Percentiles rank a stretch among this genome's conserved stretches.
These are phyloP conservation scores for Coemansia sp. DNA, from an alignment of 192 early-diverging fungal genomes.

Conservation along the genomic window DNA sequence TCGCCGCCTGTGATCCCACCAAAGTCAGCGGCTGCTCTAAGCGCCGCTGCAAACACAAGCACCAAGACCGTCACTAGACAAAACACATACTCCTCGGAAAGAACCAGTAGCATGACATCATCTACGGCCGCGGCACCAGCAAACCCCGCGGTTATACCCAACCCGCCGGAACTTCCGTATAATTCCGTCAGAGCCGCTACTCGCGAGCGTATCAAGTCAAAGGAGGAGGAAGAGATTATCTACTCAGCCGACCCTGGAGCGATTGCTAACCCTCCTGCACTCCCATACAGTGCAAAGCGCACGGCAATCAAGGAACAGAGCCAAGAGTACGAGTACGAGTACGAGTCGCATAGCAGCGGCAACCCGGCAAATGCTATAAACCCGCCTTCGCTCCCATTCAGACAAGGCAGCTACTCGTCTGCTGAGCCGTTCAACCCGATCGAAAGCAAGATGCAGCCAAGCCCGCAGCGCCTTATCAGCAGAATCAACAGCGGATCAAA, in stretches of 20 bases:
- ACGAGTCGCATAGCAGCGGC: not conserved
- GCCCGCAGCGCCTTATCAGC: constrained; percentile 27
- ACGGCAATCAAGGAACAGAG: constrained; percentile 5
- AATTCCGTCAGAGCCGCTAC: constrained; percentile 11
- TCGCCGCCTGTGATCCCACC: not conserved
- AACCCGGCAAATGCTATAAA: constrained; percentile 11
- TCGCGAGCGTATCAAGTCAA: not conserved
- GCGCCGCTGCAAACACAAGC: not conserved
- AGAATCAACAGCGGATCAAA: constrained; percentile 16
- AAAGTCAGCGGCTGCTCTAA: not conserved
- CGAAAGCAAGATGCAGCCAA: constrained; percentile 24
- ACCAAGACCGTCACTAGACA: not conserved
- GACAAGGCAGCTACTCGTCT: not conserved
- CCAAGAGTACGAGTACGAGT: constrained; percentile 1
- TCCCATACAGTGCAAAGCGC: constrained; percentile 26
- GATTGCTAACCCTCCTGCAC: constrained; percentile 29
- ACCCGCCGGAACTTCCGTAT: constrained; percentile 33
- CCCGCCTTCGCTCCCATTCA: constrained; percentile 23
- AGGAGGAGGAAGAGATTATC: not conserved
- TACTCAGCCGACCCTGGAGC: constrained; percentile 16
- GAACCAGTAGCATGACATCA: not conserved
- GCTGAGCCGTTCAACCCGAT: constrained; percentile 8
- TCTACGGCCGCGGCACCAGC: not conserved
- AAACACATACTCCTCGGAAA: not conserved
- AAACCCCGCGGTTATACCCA: constrained; percentile 30